Base-by-base conservation (phyloP, 2,329 filamentous ascomycete species). In the Fusarium sp. region DNA sequence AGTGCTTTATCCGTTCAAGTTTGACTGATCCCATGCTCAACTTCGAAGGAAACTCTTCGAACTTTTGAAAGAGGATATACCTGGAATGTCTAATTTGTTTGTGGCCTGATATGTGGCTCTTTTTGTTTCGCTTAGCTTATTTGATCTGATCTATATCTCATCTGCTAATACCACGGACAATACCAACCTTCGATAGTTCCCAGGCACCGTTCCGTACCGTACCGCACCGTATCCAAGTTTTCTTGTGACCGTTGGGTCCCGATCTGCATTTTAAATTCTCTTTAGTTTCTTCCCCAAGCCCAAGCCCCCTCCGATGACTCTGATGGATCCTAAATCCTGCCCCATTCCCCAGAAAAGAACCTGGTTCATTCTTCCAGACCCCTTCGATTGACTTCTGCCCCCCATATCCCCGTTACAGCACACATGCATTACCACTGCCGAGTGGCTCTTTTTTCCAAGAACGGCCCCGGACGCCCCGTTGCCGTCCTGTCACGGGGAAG, bases 71-170 rank as follows among this genome's bases (percentile, higher is more conserved):
- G 38, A 28, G 15, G 34, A 34, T 28, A 52, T 26, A 19, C 13
- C 22, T 31, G 11, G 21, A 31, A 31, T 43, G 15, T 28, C 19
- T 44, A 21, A n/a, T 33, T 45, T 36, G 33, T n/a, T 39, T 51
- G 6, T 65, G 53, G 53, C 28, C 42, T 55, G 64, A 44, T 57
- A 19, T 49, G 42, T 49, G 50, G 60, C 44, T 26, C 26, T 33
- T 31, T 40, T n/a, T 15, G 42, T 22, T 28, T 68, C 40, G 22
- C 45, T 38, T 65, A 39, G 15, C 36, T 44, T 44, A 34, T 65
- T 65, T 49, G 51, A 71, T 73, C 65, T 63, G 70, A 73, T 73
- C 62, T 70, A 67, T 47, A 69, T 73, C 70, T 72, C 55, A 68
- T 71, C 60, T 66, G 36, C n/a, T 50, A 45, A 43, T 62, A 39